Base-by-base conservation (phyloP, 2,329 filamentous ascomycete genomes). In the Trichophyton mentagrophytes region DNA sequence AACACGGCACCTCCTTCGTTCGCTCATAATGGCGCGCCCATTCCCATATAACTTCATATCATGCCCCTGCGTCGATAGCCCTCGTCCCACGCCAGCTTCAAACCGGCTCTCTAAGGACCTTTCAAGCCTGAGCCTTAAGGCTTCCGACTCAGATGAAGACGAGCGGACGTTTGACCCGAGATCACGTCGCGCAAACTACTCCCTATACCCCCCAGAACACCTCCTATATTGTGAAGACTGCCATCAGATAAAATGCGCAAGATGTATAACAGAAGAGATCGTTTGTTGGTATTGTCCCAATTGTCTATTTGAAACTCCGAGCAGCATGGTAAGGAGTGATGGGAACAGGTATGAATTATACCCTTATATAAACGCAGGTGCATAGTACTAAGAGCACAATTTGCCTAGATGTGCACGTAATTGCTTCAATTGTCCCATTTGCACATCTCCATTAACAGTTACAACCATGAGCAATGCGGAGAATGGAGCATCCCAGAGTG, bases 181-280 rank as follows among this genome's bases (percentile, higher is more conserved):
- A 67, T 85, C 86, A 63, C 83, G 88, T 15, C 86, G 91, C 42
- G 88, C 93, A 62, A 93, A 90, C 72, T 97, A 90, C 78, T 91
- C 90, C 66, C 80, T 99, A 36, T 96, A 92, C 70, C 92, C 93
- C 0, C 85, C 96, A 51, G 92, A 97, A 70, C 86, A 96, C 71
- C 82, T 99, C 27, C 82, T 97, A 46, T 99, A 95, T 77, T 99
- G 93, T 78, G 92, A 96, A 71, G 93, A 97, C 72, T 99, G 93
- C 73, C 90, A 95, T 71, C 88, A 96, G 74, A 95, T 97, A 64
- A 88, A 93, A 66, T 99, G 93, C 71, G 89, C 90, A 4, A 82
- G 90, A 76, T 99, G 93, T 70, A 88, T 95, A 60, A 83, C 86
- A 56, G 93, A 99, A 71, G 93, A 99, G 76, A 90, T 96, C 60